Percentiles rank a stretch among this genome's conserved stretches.
Conservation (phyloP, 352 stramenopile species). For the Phytophthora melonis region DNA sequence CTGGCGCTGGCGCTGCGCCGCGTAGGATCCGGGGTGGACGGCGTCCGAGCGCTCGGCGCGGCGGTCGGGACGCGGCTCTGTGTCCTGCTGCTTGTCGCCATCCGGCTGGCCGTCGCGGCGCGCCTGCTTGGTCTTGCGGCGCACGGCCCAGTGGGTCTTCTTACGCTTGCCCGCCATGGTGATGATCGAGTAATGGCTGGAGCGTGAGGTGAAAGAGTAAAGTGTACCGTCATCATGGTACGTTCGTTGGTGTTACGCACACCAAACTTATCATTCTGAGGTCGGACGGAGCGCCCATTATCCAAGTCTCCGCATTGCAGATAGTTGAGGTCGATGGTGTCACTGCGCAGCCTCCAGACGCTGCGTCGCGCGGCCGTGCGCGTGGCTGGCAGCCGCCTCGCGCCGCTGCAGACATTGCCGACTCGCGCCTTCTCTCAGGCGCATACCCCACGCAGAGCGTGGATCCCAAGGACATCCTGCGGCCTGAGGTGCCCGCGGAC, state of each 20-base stretch:
- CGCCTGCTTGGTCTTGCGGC: conserved; percentile 82
- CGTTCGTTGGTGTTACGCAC: conserved; percentile 20
- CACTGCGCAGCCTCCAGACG: conserved; percentile 43
- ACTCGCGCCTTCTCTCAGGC: conserved; percentile 57
- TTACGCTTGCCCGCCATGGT: conserved; percentile 69
- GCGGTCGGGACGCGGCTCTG: conserved; percentile 47
- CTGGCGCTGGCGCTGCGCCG: conserved; percentile 52
- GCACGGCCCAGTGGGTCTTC: conserved; percentile 73
- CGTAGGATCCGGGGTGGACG: conserved; percentile 84
- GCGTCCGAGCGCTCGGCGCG: conserved; percentile 65
- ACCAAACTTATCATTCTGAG: conserved; percentile 22
- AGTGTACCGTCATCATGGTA: conserved; percentile 16
- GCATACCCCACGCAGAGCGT: conserved; percentile 16
- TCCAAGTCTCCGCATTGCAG: conserved; percentile 12
- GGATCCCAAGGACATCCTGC: conserved; percentile 66
- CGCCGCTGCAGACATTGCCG: conserved; percentile 24
- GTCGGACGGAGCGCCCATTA: conserved; percentile 22
- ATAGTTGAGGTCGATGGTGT: conserved; percentile 20
- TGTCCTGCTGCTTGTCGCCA: conserved; percentile 29
- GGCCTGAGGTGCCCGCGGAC: conserved; percentile 44
- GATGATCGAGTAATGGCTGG: conserved; percentile 20
- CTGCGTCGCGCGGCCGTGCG: conserved; percentile 36
- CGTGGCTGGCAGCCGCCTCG: neutral
- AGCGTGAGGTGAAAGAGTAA: conserved; percentile 3
- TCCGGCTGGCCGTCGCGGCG: conserved; percentile 30